Percentiles rank a stretch among this genome's conserved stretches.
These are phyloP conservation scores for Rhodotorula sp. DNA, from an alignment of 1,284 basidiomycete species.

Conservation along the genomic window DNA sequence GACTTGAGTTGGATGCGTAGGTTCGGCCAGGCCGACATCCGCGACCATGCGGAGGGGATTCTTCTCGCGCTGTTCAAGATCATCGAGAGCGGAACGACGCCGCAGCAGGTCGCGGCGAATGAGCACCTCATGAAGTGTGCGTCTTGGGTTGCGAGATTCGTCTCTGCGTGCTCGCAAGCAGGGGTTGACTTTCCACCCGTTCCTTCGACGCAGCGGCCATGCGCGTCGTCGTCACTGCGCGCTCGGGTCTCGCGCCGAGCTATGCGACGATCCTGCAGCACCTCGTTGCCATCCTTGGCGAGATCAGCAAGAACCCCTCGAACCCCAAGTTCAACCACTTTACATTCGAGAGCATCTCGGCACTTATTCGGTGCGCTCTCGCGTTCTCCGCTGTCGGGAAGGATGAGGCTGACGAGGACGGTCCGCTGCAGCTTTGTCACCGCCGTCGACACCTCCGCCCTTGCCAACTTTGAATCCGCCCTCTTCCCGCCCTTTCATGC, in stretches of 20 bases:
- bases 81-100: conserved; percentile 77
- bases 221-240: conserved; percentile 87
- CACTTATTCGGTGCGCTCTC: conserved; percentile 80
- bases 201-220: conserved; percentile 66
- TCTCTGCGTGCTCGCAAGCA: neutral
- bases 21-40: conserved; percentile 82
- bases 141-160: conserved; percentile 44
- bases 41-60: conserved; percentile 74
- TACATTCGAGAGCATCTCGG: conserved; percentile 92
- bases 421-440: conserved; percentile 66
- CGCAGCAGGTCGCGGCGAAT: conserved; percentile 95
- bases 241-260: conserved; percentile 70
- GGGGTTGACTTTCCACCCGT: neutral
- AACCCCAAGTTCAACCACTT: conserved; percentile 98
- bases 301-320: conserved; percentile 92
- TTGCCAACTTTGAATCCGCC: conserved; percentile 75
- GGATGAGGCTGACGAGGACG: conserved; percentile 47
- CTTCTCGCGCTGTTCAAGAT: conserved; percentile 76
- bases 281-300: conserved; percentile 77
- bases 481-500: conserved; percentile 80
- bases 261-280: conserved; percentile 71
- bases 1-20: conserved; percentile 53
- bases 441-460: conserved; percentile 64
- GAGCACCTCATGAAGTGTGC: conserved; percentile 97
- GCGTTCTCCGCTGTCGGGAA: conserved; percentile 56